Evolutionary conservation across 805 yeast species (phyloP).

Genomic region (Citeromyces matritensis): DNA sequence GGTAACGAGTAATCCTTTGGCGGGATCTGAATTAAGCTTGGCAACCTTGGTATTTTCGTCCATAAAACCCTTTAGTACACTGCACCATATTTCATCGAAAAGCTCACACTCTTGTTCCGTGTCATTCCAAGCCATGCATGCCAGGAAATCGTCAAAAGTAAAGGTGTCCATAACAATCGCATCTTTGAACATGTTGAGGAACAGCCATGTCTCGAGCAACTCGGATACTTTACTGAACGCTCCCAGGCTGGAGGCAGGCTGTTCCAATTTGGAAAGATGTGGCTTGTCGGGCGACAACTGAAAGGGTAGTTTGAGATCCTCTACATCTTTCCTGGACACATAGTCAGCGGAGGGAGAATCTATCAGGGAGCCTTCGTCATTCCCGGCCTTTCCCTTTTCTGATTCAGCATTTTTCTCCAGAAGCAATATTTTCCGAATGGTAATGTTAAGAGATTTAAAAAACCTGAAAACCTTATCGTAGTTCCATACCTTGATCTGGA

Average conservation of each 20-base stretch:
- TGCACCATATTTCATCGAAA: slow-evolving; percentile 56
- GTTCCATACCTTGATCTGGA: slow-evolving; percentile 44
- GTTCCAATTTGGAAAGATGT: slow-evolving; percentile 10
- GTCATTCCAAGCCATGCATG: slow-evolving; percentile 35
- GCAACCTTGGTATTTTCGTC: slow-evolving; percentile 19
- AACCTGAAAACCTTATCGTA: slow-evolving; percentile 41
- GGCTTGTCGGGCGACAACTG: slow-evolving; percentile 11
- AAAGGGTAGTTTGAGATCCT: slow-evolving; percentile 16
- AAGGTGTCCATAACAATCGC: slow-evolving; percentile 56
- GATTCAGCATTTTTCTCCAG: slow-evolving; percentile 6
- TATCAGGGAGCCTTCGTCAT: not conserved
- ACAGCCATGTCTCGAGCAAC: slow-evolving; percentile 60
- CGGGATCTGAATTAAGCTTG: slow-evolving; percentile 3
- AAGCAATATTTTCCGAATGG: slow-evolving; percentile 18
- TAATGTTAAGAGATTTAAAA: slow-evolving; percentile 30
- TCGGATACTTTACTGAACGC: slow-evolving; percentile 15
- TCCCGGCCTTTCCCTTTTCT: not conserved
- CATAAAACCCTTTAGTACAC: slow-evolving; percentile 41
- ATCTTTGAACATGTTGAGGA: slow-evolving; percentile 53
- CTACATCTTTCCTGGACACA: slow-evolving; percentile 6
- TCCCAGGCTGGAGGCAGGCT: slow-evolving; percentile 10
- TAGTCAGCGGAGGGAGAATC: not conserved
- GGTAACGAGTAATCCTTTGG: slow-evolving; percentile 7
- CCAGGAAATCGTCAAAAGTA: slow-evolving; percentile 66
- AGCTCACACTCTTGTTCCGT: slow-evolving; percentile 30